phyloP scores from a whole-genome alignment of 2,329 filamentous ascomycete genomes.

The Claviceps paspali region DNA sequence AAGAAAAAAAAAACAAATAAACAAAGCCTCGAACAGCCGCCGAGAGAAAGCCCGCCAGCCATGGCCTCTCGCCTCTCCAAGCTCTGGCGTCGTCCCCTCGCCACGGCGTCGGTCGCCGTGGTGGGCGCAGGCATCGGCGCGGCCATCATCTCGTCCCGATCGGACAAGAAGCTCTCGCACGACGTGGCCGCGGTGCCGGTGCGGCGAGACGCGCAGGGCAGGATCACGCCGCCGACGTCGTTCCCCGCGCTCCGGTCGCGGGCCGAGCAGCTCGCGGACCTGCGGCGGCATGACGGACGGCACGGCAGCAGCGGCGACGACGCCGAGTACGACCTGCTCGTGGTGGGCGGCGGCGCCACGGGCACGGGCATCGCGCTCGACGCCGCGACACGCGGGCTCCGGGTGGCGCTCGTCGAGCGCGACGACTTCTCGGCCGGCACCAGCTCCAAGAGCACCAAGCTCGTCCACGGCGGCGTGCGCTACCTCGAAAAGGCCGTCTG shows the following conservation, averaged over 20 bases:
- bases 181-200: constrained; percentile 19
- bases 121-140: constrained; percentile 17
- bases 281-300: constrained; percentile 19
- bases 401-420: constrained; percentile 66
- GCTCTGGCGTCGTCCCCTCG: constrained; percentile 20
- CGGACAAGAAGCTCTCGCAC: constrained; percentile 16
- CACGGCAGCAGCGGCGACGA: constrained; percentile 13
- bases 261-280: constrained; percentile 23
- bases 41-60: no score
- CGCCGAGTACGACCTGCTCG: constrained; percentile 53
- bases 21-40: no score
- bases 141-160: constrained; percentile 15
- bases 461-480: constrained; percentile 72
- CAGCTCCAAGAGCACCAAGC: constrained; percentile 75
- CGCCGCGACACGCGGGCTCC: constrained; percentile 62
- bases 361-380: constrained; percentile 70
- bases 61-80: constrained; percentile 22
- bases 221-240: constrained; percentile 23
- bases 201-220: constrained; percentile 20
- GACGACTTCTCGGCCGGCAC: constrained; percentile 74
- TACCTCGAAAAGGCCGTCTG: constrained; percentile 78
- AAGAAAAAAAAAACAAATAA: no score
- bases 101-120: constrained; percentile 13
- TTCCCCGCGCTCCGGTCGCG: constrained; percentile 20
- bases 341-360: constrained; percentile 69